These are phyloP conservation scores for Podospora sp. DNA, from an alignment of 495 filamentous ascomycete genomes.

Conservation along the genomic window DNA sequence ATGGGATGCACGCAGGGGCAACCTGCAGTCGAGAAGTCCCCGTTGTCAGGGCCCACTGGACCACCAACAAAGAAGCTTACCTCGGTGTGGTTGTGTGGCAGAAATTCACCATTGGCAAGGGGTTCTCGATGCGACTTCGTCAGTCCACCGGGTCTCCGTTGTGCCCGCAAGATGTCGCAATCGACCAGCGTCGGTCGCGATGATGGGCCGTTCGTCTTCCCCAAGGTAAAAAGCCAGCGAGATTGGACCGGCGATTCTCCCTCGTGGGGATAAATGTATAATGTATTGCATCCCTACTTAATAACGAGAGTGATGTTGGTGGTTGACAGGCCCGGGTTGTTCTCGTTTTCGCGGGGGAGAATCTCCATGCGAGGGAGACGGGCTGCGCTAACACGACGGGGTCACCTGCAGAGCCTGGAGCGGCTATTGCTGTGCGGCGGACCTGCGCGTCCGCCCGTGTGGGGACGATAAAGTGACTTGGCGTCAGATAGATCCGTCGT, in stretches of 20 bases:
- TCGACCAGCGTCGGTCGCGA: not conserved
- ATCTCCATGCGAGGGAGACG: not conserved
- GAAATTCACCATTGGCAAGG: not conserved
- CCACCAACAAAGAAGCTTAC: not conserved
- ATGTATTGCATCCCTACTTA: constrained; percentile 17
- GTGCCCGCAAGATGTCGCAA: not conserved
- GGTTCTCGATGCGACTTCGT: constrained; percentile 6
- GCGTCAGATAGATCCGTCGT: constrained; percentile 8
- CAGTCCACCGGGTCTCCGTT: not conserved
- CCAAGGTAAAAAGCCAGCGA: not conserved
- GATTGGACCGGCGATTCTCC: constrained; percentile 11
- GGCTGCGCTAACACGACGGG: not conserved
- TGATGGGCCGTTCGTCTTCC: not conserved
- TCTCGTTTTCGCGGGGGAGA: not conserved
- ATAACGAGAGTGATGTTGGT: constrained; percentile 9
- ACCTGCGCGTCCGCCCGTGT: not conserved
- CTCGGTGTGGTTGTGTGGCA: not conserved
- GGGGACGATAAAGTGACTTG: constrained; percentile 2
- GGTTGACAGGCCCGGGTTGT: constrained; percentile 12
- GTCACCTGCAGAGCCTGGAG: not conserved
- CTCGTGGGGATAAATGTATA: constrained; percentile 21
- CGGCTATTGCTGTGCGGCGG: constrained; percentile 5
- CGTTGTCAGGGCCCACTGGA: not conserved
- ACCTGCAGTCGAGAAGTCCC: not conserved
- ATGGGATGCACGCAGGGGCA: not conserved